Conservation (phyloP, 352 stramenopile genomes). For the Peronospora destructor region DNA sequence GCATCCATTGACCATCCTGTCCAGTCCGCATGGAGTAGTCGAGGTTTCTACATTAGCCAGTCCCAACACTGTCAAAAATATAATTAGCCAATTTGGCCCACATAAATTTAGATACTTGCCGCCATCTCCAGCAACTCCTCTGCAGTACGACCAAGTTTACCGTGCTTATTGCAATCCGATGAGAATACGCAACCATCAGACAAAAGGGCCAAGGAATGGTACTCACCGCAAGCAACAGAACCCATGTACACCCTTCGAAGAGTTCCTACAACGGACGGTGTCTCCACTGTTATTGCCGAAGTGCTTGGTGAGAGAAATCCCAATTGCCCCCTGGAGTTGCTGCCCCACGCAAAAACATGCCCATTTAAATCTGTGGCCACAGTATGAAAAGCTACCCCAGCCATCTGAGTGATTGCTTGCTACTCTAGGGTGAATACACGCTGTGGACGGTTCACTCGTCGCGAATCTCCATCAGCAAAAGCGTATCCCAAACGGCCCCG, state of each 20-base stretch:
- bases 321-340: slow-evolving; percentile 53
- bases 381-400: slow-evolving; percentile 64
- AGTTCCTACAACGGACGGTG: slow-evolving; percentile 38
- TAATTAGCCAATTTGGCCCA: too few species aligned
- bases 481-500: slow-evolving; percentile 54
- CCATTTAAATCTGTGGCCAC: slow-evolving; percentile 71
- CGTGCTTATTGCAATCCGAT: slow-evolving; percentile 66
- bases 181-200: slow-evolving; percentile 56
- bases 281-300: slow-evolving; percentile 21
- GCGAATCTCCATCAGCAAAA: slow-evolving; percentile 34
- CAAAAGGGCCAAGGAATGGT: slow-evolving; percentile 61
- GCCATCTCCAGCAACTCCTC: slow-evolving; percentile 34
- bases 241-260: slow-evolving; percentile 54
- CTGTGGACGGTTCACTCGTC: slow-evolving; percentile 34
- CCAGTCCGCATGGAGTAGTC: too few species aligned
- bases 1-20: too few species aligned
- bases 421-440: slow-evolving; percentile 30
- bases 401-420: slow-evolving; percentile 42
- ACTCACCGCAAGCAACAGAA: slow-evolving; percentile 58
- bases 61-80: too few species aligned
- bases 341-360: slow-evolving; percentile 67
- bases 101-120: too few species aligned
- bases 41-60: too few species aligned
- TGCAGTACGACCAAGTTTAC: slow-evolving; percentile 45
- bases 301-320: slow-evolving; percentile 29